A percentile compares a stretch with the other conserved stretches of the same genome.
These are phyloP conservation scores for Hemerocallis citrina DNA, from an alignment of 106 monocot species.

Conservation along the genomic window DNA sequence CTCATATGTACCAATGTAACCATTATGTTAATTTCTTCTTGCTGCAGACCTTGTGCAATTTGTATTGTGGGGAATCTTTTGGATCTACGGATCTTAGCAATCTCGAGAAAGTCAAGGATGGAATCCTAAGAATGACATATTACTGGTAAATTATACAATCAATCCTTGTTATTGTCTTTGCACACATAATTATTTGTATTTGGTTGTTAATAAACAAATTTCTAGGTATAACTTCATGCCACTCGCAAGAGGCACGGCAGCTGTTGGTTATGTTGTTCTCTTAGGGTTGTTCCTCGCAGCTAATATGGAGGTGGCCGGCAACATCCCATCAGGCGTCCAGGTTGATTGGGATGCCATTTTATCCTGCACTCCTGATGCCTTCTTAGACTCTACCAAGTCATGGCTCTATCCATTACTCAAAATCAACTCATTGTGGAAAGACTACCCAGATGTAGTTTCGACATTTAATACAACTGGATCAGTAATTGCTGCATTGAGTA, in stretches of 20 bases:
- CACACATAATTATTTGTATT: background rate
- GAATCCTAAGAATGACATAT: conserved; percentile 73
- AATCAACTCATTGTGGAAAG: conserved; percentile 64
- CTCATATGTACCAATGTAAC: too few species aligned
- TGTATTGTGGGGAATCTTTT: conserved; percentile 55
- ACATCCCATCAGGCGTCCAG: conserved; percentile 62
- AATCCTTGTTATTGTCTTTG: background rate
- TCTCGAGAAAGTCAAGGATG: conserved; percentile 59
- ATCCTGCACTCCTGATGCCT: conserved; percentile 46
- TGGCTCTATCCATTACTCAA: conserved; percentile 77
- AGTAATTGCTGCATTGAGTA: conserved; percentile 63
- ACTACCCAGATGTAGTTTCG: conserved; percentile 59
- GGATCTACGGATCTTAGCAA: conserved; percentile 39
- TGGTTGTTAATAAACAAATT: background rate
- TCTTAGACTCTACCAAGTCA: conserved; percentile 38
- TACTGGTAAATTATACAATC: conserved; percentile 54
- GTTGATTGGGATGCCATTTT: conserved; percentile 96
- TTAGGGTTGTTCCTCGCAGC: conserved; percentile 73
- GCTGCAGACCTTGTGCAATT: conserved; percentile 60
- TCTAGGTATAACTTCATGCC: conserved; percentile 98
- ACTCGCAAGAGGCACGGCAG: conserved; percentile 77
- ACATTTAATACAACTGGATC: conserved; percentile 74
- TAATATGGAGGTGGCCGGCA: conserved; percentile 77
- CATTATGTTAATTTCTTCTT: too few species aligned
- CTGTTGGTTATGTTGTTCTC: conserved; percentile 66